phyloP scores from a whole-genome alignment of 208 protist genomes.

The Crithidia sp. region DNA sequence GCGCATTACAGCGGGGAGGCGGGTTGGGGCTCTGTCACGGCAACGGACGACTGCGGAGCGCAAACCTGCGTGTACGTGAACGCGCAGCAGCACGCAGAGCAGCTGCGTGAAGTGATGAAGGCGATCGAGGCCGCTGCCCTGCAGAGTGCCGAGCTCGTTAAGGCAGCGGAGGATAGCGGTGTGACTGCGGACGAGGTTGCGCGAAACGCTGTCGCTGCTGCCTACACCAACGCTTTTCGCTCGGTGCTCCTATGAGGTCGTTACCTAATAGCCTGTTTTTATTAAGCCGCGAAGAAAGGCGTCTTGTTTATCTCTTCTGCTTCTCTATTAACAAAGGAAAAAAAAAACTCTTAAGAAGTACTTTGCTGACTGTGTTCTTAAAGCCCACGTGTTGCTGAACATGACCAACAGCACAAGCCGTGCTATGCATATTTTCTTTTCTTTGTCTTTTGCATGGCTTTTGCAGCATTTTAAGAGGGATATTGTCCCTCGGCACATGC shows the following conservation, averaged over 20 bases:
- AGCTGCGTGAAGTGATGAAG: slow-evolving; percentile 14
- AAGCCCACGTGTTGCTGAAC: too few species aligned
- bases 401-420: too few species aligned
- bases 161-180: slow-evolving; percentile 7
- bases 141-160: slow-evolving; percentile 10
- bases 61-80: slow-evolving; percentile 12
- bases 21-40: not conserved
- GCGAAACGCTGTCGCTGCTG: not conserved
- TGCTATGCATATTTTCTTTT: too few species aligned
- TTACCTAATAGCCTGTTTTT: not conserved
- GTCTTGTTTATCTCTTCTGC: not conserved
- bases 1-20: slow-evolving; percentile 40
- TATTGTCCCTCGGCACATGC: too few species aligned
- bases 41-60: not conserved
- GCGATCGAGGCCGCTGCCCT: slow-evolving; percentile 1
- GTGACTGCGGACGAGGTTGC: slow-evolving; percentile 1
- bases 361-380: too few species aligned
- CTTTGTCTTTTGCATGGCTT: too few species aligned
- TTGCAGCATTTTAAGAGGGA: too few species aligned
- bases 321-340: too few species aligned
- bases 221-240: slow-evolving; percentile 20
- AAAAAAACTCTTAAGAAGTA: too few species aligned
- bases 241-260: not conserved
- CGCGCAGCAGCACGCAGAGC: slow-evolving; percentile 7
- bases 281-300: not conserved